These are phyloP conservation scores for Blastocystis sp. DNA, from an alignment of 352 stramenopile species.

Conservation along the genomic window DNA sequence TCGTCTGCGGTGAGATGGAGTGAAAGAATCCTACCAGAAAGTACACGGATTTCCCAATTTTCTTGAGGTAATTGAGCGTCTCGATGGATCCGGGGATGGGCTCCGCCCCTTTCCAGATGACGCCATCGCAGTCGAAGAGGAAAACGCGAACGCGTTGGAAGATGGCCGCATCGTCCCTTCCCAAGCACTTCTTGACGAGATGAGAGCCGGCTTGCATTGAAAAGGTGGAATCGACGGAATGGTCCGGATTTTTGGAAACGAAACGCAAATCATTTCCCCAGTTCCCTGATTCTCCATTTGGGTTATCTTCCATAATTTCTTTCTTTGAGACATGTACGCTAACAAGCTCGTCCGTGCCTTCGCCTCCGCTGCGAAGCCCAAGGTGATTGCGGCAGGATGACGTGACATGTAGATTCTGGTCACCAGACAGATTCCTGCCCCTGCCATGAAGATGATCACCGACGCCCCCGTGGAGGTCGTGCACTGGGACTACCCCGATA, in stretches of 20 bases:
- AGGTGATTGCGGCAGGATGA: constrained; percentile 5
- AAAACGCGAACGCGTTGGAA: constrained; percentile 2
- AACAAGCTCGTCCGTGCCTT: constrained; percentile 63
- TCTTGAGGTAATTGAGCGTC: constrained; percentile 62
- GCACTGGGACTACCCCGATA: constrained; percentile 66
- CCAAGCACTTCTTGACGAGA: not conserved
- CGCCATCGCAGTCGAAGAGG: constrained; percentile 69
- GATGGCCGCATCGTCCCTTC: not conserved
- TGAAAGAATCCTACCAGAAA: constrained; percentile 7
- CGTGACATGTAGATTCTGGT: constrained; percentile 67
- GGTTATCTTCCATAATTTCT: constrained; percentile 29
- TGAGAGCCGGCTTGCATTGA: not conserved
- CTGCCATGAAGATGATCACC: constrained; percentile 67
- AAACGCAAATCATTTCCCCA: not conserved
- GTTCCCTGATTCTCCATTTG: constrained; percentile 56
- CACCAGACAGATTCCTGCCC: constrained; percentile 67
- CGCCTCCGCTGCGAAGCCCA: constrained; percentile 64
- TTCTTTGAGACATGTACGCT: constrained; percentile 29
- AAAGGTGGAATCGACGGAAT: not conserved
- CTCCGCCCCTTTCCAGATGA: constrained; percentile 68
- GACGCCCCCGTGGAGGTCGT: constrained; percentile 63
- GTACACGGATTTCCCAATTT: constrained; percentile 45
- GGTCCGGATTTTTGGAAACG: not conserved
- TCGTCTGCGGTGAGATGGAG: constrained; percentile 16
- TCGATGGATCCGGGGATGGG: constrained; percentile 43